Base-by-base conservation (phyloP, 306 rosid genomes). In the Clitoria ternatea region DNA sequence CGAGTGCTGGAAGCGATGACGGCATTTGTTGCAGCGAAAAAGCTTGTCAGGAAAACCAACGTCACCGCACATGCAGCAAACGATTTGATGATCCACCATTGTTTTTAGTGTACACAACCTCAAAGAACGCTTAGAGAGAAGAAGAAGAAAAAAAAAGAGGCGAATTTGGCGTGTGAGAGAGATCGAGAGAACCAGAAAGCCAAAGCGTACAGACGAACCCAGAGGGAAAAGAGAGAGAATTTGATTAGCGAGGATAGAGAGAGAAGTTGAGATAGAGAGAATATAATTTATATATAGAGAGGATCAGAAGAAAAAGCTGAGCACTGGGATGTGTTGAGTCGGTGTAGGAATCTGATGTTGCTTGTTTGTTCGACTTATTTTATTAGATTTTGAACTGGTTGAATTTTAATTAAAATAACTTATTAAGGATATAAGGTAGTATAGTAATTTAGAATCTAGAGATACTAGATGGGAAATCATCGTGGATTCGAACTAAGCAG, bases 21-120 rank as follows among this genome's bases (percentile, higher is more conserved):
- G 85, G 84, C 98, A 93, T 74, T 88, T 85, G 90, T 82, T 79
- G 87, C 98, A 93, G 79, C 94, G 98, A 79, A 93, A 93, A 74
- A 93, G 92, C 85, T 93, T 93, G 85, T 93, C 98, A 0, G 90
- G 88, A 79, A 93, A 93, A 64, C 98, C 98, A 72, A 93, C 84
- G 70, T 93, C 98, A 33, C 98, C 98, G 39, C 98, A 93, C 96
- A 93, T 85, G 98, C 97, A 90, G 71, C 98, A 93, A 22, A 93
- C 97, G 0, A 85, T 88, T 76, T 84, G 88, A 71, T 49, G 87
- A 90, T 93, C 98, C 78, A 85, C 97, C 98, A 93, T 91, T 74
- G 17, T 56, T 72, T 20, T 54, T 15, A 29, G 42, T 32, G 59
- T 17, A 42, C 20, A 12, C 19, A 13, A 48, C 2, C 23, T 62